Evolutionary conservation across 2,329 filamentous ascomycete genomes (phyloP).

Genomic region (Pezicula neosporulosa): DNA sequence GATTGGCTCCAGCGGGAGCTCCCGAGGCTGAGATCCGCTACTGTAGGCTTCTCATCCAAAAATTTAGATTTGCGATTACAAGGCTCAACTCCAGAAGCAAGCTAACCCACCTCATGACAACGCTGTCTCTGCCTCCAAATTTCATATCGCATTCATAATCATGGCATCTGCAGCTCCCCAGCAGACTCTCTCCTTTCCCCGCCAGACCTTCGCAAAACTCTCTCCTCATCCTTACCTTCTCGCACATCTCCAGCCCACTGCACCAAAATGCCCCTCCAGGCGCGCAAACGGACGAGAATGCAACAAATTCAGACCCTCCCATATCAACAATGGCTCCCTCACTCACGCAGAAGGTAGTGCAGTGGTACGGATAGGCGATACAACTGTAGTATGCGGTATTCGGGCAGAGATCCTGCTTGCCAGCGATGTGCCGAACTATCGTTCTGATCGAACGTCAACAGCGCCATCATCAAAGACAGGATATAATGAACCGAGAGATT

Average conservation of each 20-base stretch:
- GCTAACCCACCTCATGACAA: background rate
- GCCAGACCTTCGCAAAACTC: constrained; percentile 81
- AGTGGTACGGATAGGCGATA: constrained; percentile 84
- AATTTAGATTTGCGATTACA: background rate
- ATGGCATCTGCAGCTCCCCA: constrained; percentile 20
- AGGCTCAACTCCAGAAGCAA: background rate
- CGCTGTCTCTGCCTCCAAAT: too few species aligned
- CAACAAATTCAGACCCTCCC: constrained; percentile 65
- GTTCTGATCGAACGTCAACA: constrained; percentile 35
- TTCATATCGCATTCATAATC: background rate
- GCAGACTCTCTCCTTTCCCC: constrained; percentile 39
- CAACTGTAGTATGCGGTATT: constrained; percentile 91
- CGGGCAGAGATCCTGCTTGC: constrained; percentile 80
- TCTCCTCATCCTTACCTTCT: constrained; percentile 87
- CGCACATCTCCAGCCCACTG: constrained; percentile 70
- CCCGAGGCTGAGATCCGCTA: too few species aligned
- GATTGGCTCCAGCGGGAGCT: background rate
- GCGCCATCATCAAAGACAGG: constrained; percentile 28
- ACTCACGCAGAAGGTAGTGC: constrained; percentile 89
- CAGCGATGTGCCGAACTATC: constrained; percentile 67
- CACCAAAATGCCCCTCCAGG: constrained; percentile 48
- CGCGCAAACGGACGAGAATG: constrained; percentile 81
- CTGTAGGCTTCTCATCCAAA: background rate
- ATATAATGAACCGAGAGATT: constrained; percentile 47
- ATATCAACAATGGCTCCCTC: constrained; percentile 77